Percentiles rank a stretch among this genome's conserved stretches.
These are phyloP conservation scores for Globisporangium uncinulatum DNA, from an alignment of 352 stramenopile species.

Conservation along the genomic window DNA sequence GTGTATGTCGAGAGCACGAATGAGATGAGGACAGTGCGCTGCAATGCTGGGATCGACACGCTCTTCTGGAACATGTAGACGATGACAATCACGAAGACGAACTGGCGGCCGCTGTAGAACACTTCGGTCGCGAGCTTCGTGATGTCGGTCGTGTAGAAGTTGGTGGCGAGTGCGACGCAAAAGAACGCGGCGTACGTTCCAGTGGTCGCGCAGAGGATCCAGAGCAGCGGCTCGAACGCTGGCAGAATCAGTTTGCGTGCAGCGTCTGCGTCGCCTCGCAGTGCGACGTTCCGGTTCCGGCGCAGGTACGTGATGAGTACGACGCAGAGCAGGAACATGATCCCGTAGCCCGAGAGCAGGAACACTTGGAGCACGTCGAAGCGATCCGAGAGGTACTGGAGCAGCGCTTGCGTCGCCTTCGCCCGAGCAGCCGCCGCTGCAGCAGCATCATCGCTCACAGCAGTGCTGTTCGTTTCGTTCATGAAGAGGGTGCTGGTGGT, in stretches of 20 bases:
- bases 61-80: constrained; percentile 47
- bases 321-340: constrained; percentile 37
- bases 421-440: not conserved
- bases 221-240: constrained; percentile 63
- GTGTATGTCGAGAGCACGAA: constrained; percentile 29
- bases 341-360: constrained; percentile 34
- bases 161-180: constrained; percentile 19
- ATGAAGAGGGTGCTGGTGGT: not conserved
- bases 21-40: constrained; percentile 24
- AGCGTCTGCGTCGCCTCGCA: constrained; percentile 36
- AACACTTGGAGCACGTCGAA: constrained; percentile 36
- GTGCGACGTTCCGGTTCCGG: constrained; percentile 43
- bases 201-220: constrained; percentile 33
- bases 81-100: constrained; percentile 31
- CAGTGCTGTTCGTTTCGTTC: not conserved
- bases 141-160: constrained; percentile 27
- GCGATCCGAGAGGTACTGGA: constrained; percentile 19
- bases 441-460: not conserved
- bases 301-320: constrained; percentile 50
- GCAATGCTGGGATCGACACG: constrained; percentile 29
- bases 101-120: constrained; percentile 48
- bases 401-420: not conserved
- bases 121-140: constrained; percentile 24
- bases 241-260: constrained; percentile 58
- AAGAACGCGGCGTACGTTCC: constrained; percentile 33